Evolutionary conservation across 2,329 filamentous ascomycete species (phyloP).

Genomic region (Pseudogymnoascus sp.): DNA sequence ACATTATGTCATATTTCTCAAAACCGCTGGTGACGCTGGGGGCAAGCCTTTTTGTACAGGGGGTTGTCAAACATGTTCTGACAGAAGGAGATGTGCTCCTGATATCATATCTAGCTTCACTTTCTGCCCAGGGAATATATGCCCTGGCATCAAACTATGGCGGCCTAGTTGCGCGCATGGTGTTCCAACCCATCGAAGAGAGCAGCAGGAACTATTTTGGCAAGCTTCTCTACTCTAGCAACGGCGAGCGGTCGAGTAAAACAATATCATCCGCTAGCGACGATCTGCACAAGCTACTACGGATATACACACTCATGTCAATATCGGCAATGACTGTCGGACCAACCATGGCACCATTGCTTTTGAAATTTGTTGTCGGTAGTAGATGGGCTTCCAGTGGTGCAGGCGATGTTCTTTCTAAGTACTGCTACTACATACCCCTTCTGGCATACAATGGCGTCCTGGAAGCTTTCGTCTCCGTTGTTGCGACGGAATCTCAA

Average conservation of each 20-base stretch:
- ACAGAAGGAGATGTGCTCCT: constrained; percentile 92
- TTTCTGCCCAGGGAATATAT: constrained; percentile 81
- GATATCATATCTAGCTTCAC: constrained; percentile 66
- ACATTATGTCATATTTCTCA: constrained; percentile 46
- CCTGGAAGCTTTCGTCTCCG: constrained; percentile 84
- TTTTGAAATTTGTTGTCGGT: constrained; percentile 70
- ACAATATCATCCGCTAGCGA: constrained; percentile 35
- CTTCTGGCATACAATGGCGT: constrained; percentile 88
- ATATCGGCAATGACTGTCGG: constrained; percentile 61
- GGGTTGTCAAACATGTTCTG: constrained; percentile 81
- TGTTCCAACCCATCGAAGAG: constrained; percentile 95
- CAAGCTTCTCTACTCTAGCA: constrained; percentile 51
- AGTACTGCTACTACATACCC: constrained; percentile 89
- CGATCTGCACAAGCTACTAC: constrained; percentile 58
- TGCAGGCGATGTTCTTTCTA: constrained; percentile 64
- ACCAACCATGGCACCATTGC: constrained; percentile 63
- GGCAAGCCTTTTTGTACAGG: constrained; percentile 79
- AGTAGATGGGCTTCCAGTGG: constrained; percentile 65
- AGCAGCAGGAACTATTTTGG: constrained; percentile 86
- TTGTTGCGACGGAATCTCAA: constrained; percentile 67
- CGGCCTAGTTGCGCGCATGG: constrained; percentile 73
- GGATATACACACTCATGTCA: constrained; percentile 66
- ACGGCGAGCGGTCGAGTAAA: constrained; percentile 21
- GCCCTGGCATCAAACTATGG: constrained; percentile 93
- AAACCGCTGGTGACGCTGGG: constrained; percentile 62